Conservation (phyloP, 805 yeast genomes). For the Metschnikowia sp. region DNA sequence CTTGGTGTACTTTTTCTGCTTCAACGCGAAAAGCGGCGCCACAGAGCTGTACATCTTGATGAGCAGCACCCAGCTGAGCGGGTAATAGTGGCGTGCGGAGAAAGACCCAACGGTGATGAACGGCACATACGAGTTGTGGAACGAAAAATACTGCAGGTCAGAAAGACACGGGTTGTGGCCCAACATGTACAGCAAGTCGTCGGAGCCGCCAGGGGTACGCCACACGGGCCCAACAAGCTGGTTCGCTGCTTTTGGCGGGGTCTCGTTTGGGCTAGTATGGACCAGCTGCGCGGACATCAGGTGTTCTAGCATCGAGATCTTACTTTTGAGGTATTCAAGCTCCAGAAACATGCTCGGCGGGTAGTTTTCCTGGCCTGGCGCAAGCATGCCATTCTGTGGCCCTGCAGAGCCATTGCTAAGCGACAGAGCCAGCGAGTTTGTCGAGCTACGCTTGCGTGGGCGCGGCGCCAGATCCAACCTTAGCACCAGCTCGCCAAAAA, state of each 20-base stretch:
- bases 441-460: neutral
- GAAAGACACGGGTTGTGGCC: conserved; percentile 17
- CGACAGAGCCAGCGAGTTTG: neutral
- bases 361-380: neutral
- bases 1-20: conserved; percentile 4
- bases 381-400: neutral
- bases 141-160: conserved; percentile 31
- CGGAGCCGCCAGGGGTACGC: conserved; percentile 1
- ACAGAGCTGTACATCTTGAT: conserved; percentile 17
- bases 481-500: conserved; percentile 10
- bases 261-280: neutral
- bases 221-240: conserved; percentile 2
- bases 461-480: neutral
- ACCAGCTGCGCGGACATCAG: conserved; percentile 9
- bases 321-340: conserved; percentile 19
- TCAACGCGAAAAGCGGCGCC: conserved; percentile 18
- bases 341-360: conserved; percentile 14
- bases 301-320: conserved; percentile 19
- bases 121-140: conserved; percentile 29
- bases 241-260: neutral
- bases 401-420: neutral
- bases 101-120: conserved; percentile 8
- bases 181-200: conserved; percentile 5
- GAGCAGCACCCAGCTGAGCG: conserved; percentile 17
- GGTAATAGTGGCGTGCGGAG: conserved; percentile 12